Conservation (phyloP, 176 grass and related monocot species). For the Eragrostis curvula region DNA sequence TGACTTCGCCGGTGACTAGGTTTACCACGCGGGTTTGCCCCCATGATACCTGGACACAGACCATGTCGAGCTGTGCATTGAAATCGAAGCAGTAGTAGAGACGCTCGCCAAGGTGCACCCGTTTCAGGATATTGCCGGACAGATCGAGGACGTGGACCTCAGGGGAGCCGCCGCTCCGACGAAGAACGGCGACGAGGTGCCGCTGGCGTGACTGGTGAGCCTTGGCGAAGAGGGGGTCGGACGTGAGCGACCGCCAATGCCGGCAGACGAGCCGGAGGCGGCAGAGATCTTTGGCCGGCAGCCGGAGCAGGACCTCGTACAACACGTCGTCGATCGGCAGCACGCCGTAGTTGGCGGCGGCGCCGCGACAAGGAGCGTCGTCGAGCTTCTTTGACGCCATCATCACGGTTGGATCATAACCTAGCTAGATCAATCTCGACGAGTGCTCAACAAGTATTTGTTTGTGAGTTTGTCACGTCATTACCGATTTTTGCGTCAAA, state of each 20-base stretch:
- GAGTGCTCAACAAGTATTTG: too few species aligned
- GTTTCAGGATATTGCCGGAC: too few species aligned
- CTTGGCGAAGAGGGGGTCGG: background rate
- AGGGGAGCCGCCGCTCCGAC: too few species aligned
- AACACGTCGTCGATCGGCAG: background rate
- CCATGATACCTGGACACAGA: background rate
- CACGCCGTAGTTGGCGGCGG: background rate
- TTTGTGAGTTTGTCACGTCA: too few species aligned
- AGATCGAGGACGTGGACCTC: too few species aligned
- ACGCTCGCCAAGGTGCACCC: background rate
- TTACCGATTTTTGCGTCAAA: too few species aligned
- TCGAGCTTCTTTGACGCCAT: too few species aligned
- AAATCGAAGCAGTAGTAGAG: too few species aligned
- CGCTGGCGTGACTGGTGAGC: background rate
- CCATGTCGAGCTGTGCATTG: too few species aligned
- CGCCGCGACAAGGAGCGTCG: too few species aligned
- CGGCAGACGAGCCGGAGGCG: background rate
- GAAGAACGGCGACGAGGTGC: background rate
- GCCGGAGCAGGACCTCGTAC: background rate
- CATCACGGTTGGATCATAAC: too few species aligned
- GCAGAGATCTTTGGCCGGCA: background rate
- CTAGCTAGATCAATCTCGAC: too few species aligned
- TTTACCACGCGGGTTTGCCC: background rate
- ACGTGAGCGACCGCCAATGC: background rate
- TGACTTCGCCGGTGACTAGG: background rate